These are phyloP conservation scores for Botrytis cinerea DNA, from an alignment of 2,329 filamentous ascomycete species.

Conservation along the genomic window DNA sequence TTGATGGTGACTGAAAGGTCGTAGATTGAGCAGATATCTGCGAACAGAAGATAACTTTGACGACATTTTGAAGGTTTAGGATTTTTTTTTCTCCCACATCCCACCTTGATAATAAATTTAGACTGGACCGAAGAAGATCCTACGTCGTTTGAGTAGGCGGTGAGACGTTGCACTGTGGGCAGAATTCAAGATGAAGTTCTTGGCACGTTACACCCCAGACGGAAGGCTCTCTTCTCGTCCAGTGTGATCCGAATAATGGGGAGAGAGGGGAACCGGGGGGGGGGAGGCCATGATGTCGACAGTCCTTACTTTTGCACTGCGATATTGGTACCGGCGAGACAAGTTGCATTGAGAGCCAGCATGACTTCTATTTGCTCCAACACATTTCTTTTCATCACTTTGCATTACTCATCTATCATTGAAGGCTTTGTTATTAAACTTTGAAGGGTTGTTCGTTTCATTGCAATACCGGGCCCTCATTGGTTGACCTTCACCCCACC, in stretches of 20 bases:
- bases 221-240: neutral
- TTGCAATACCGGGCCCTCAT: neutral
- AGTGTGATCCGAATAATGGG: neutral
- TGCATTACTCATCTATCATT: neutral
- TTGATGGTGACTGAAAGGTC: neutral
- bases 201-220: neutral
- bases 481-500: neutral
- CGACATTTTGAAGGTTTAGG: constrained; percentile 25
- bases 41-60: constrained; percentile 11
- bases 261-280: neutral
- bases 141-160: neutral
- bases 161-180: neutral
- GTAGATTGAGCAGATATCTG: constrained; percentile 2
- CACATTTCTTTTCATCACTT: neutral
- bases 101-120: constrained; percentile 10
- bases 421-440: neutral
- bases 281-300: neutral
- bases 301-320: too few species aligned
- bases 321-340: too few species aligned
- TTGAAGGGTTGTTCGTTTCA: neutral
- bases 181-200: neutral
- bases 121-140: neutral
- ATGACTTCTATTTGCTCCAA: neutral
- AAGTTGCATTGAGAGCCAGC: too few species aligned
- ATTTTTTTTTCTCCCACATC: constrained; percentile 19